Base-by-base conservation (phyloP, 768 basidiomycete genomes). In the Lentinula edodes region DNA sequence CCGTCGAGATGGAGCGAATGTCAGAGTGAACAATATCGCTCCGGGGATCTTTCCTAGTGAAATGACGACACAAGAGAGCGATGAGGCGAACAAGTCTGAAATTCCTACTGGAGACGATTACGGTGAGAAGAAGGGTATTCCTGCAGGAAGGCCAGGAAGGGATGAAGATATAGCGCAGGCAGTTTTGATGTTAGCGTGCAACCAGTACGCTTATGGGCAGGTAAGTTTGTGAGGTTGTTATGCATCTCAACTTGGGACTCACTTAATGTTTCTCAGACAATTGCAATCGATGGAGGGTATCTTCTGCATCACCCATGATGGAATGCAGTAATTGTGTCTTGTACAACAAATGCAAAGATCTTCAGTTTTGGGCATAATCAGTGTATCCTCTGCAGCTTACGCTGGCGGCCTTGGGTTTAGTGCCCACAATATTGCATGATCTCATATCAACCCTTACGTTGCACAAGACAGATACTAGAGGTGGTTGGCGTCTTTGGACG, bases 41-140 rank as follows among this genome's bases (percentile, higher is more conserved):
- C 73, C 75, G 12, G 74, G 74, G 0, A 71, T 74, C 38, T 76
- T 76, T 65, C 73, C 73, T 1, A 71, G 71, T 41, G 74, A 75
- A 66, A 76, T 75, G 71, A 75, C 71, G 12, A 62, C 42, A 7
- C n/a, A 54, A 7, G 54, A 46, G 23, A 56, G 53, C 9, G 53
- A 57, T 42, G 61, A 57, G 55, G 16, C n/a, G 20, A 42, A 62
- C 32, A 62, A 62, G 39, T 55, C 61, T 5, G 12, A 28, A 5
- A 55, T 57, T 12, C 61, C 53, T 6, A 36, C 39, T 32, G 53
- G 53, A 10, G 34, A 56, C 20, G 42, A 56, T 36, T 48, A 36
- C 10, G 51, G 50, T 12, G 51, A 61, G n/a, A 34, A 57, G 23
- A 50, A 54, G 43, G 43, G 46, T 28, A 43, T 62, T 35, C 61